Conservation (phyloP, 306 rosid genomes). For the Acmispon strigosus region DNA sequence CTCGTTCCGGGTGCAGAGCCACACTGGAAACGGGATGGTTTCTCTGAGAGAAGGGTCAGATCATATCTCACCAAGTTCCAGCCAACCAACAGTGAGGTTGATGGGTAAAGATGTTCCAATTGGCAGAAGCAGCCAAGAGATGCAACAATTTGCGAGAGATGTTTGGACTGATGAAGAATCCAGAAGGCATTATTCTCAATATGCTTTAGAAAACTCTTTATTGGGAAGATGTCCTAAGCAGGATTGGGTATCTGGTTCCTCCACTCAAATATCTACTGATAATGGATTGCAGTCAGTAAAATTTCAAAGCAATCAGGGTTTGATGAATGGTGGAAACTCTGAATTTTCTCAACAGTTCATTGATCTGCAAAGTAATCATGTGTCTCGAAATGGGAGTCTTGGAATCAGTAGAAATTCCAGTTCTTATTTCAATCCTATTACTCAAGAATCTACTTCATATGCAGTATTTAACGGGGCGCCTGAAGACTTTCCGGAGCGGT, state of each 20-base stretch:
- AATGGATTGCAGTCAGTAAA: conserved; percentile 24
- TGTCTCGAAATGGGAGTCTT: conserved; percentile 35
- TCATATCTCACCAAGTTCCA: conserved; percentile 29
- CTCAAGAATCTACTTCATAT: conserved; percentile 36
- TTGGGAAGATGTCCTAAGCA: conserved; percentile 42
- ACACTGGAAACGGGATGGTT: conserved; percentile 23
- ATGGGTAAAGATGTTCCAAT: conserved; percentile 98
- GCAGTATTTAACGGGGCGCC: conserved; percentile 33
- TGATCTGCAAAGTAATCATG: conserved; percentile 32
- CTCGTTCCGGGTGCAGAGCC: conserved; percentile 32
- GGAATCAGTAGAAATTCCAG: conserved; percentile 31
- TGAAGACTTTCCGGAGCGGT: conserved; percentile 34
- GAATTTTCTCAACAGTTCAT: conserved; percentile 32
- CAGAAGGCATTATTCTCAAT: conserved; percentile 36
- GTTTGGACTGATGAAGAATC: conserved; percentile 60
- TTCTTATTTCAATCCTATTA: conserved; percentile 31
- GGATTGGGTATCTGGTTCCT: conserved; percentile 34
- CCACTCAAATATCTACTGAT: conserved; percentile 30
- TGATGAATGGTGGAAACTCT: conserved; percentile 25
- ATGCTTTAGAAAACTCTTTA: conserved; percentile 28
- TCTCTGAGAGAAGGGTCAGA: conserved; percentile 44
- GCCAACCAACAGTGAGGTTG: conserved; percentile 88
- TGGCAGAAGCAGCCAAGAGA: conserved; percentile 64
- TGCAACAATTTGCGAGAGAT: conserved; percentile 43
- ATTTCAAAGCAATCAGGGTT: conserved; percentile 27